A percentile compares a stretch with the other conserved stretches of the same genome.
These are phyloP conservation scores for Brassica cretica DNA, from an alignment of 345 rosid genomes.

Conservation along the genomic window DNA sequence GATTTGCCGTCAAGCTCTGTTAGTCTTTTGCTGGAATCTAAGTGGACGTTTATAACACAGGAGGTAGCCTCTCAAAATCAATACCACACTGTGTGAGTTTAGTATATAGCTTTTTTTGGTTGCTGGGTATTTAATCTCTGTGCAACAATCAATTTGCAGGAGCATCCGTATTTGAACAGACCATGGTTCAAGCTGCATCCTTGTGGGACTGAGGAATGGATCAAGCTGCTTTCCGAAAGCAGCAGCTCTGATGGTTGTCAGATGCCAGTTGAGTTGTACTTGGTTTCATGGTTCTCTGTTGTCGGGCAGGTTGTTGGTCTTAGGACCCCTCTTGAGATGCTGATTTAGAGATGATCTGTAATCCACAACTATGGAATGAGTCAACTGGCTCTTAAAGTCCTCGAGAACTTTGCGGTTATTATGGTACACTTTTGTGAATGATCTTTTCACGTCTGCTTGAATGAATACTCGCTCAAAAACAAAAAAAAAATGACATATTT, in stretches of 20 bases:
- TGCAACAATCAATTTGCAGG: conserved; percentile 44
- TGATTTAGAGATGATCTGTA: conserved; percentile 15
- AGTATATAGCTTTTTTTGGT: neutral
- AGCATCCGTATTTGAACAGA: conserved; percentile 80
- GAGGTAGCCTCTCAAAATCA: conserved; percentile 49
- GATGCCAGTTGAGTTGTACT: conserved; percentile 45
- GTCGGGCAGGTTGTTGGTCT: conserved; percentile 84
- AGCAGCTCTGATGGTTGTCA: conserved; percentile 29
- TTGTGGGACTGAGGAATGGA: conserved; percentile 84
- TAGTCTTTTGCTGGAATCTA: conserved; percentile 56
- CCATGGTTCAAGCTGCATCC: conserved; percentile 98
- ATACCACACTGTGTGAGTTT: neutral
- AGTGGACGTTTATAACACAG: conserved; percentile 86
- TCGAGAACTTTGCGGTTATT: neutral
- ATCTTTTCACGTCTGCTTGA: neutral
- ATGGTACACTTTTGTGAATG: neutral
- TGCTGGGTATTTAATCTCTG: conserved; percentile 1
- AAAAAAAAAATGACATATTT: neutral
- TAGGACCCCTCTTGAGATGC: conserved; percentile 50
- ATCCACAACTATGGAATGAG: neutral
- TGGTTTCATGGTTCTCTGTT: conserved; percentile 84
- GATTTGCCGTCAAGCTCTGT: conserved; percentile 69
- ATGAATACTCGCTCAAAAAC: neutral
- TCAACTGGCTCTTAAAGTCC: neutral
- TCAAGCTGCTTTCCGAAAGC: conserved; percentile 64